These are phyloP conservation scores for Hymenoscyphus repandus DNA, from an alignment of 2,329 filamentous ascomycete genomes.

Conservation along the genomic window DNA sequence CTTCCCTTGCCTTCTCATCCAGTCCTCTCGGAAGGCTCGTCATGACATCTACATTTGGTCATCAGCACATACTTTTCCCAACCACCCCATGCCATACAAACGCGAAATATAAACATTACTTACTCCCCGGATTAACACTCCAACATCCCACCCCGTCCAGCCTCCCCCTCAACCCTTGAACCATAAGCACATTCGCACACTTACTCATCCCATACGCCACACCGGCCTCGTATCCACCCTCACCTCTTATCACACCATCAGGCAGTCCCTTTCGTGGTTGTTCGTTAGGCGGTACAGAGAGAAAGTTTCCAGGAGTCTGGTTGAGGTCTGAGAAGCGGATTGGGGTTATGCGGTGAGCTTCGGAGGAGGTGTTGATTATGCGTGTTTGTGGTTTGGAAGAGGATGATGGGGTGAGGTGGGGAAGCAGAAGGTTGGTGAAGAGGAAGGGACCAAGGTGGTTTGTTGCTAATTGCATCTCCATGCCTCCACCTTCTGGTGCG, in stretches of 20 bases:
- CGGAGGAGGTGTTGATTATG: conserved; percentile 15
- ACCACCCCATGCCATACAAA: not conserved
- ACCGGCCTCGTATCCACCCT: conserved; percentile 14
- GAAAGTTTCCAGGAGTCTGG: conserved; percentile 20
- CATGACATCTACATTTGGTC: conserved; percentile 10
- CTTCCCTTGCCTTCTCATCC: conserved; percentile 4
- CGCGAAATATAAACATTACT: not conserved
- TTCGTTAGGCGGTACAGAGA: conserved; percentile 3
- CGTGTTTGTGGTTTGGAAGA: not conserved
- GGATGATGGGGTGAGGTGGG: not conserved
- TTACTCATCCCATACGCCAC: conserved; percentile 41
- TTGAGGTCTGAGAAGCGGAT: conserved; percentile 27
- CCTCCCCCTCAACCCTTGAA: conserved; percentile 13
- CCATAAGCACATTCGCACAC: conserved; percentile 36
- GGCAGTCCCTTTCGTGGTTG: conserved; percentile 10
- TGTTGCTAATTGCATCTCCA: conserved; percentile 20
- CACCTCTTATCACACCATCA: conserved; percentile 9
- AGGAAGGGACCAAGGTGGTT: conserved; percentile 21
- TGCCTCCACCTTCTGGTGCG: conserved; percentile 11
- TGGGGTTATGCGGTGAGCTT: conserved; percentile 22
- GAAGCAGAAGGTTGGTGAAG: conserved; percentile 16
- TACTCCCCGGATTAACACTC: conserved; percentile 20
- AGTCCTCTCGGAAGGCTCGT: conserved; percentile 10
- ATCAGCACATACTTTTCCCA: not conserved
- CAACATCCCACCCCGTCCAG: conserved; percentile 5